Conservation (phyloP, 2,329 filamentous ascomycete species). For the Alternaria sp. region DNA sequence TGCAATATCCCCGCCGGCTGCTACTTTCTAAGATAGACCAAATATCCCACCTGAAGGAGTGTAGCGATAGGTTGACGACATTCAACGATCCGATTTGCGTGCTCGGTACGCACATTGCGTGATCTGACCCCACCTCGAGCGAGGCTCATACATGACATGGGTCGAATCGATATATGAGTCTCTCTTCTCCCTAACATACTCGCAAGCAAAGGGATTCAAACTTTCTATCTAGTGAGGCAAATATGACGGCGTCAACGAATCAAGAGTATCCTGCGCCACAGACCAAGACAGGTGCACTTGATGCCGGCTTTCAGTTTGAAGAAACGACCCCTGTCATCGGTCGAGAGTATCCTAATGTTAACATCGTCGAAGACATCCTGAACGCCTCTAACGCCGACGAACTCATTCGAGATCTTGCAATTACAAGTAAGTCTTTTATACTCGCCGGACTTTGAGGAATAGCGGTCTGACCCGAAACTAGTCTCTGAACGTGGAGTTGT, state of each 20-base stretch:
- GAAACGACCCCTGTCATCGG: constrained; percentile 71
- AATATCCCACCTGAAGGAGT: background rate
- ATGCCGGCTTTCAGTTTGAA: constrained; percentile 24
- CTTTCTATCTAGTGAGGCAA: background rate
- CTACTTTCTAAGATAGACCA: background rate
- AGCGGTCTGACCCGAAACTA: background rate
- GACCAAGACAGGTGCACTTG: constrained; percentile 24
- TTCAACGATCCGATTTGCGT: background rate
- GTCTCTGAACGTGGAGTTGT: constrained; percentile 3
- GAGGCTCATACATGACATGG: background rate
- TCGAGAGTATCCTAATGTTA: constrained; percentile 66
- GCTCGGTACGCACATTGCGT: background rate
- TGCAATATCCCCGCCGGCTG: no score
- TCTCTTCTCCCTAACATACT: background rate
- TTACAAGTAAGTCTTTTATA: constrained; percentile 30
- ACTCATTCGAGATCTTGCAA: constrained; percentile 69
- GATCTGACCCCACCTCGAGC: background rate
- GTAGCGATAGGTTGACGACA: background rate
- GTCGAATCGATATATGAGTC: background rate
- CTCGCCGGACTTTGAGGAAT: background rate
- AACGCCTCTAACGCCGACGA: constrained; percentile 70
- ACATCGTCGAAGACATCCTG: constrained; percentile 68
- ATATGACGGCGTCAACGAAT: background rate
- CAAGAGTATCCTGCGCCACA: constrained; percentile 12
- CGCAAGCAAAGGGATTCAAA: background rate